Evolutionary conservation across 495 filamentous ascomycete species (phyloP), one percentile per base, ranked within the genome.

Genomic region (Evansstolkia leycettana): DNA sequence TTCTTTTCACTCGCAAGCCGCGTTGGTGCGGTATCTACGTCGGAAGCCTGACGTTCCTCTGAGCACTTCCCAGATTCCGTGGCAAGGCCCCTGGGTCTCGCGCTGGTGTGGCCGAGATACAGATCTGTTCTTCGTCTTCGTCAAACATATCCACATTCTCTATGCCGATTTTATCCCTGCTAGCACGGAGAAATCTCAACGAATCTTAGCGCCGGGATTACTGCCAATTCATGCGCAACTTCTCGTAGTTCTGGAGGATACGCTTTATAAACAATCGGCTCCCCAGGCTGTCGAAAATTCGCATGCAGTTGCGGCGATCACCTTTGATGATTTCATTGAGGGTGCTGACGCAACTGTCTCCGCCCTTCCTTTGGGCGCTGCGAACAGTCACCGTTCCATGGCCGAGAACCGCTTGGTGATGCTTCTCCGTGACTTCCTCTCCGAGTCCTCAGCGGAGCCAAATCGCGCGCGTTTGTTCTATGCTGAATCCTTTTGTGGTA

Each of bases 51-150:
- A 76, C 34, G 55, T 75, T 11, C 84, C 87, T 10, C 47, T 92
- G 17, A 75, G 74, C 23, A 77, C 76, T 5, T 62, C 73, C 25
- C 75, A 80, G 47, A 81, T 94, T 17, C 61, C 74, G 17, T 98
- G 89, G 89, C 68, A 81, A 46, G 84, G 88, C 3, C 77, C 78
- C 0, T 98, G 90, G 90, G 61, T 80, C 4, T 70, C 75, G 18
- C 75, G 86, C 33, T 98, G 90, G 90, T 76, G 71, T 42, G 90
- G 90, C 7, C 75, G 78, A 12, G 90, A 98, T 43, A 93, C 81
- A 9, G 90, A 95, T 58, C 61, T 98, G 30, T 84, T 96, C 48
- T 96, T 82, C 60, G 78, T 94, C 11, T 98, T 98, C 55, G 75
- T 79, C 55, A 95, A 94, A 60, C 78, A 90, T 51, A 90, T 83